Percentiles rank a stretch among this genome's conserved stretches.
These are phyloP conservation scores for Artomyces pyxidatus DNA, from an alignment of 768 basidiomycete genomes.

Conservation along the genomic window DNA sequence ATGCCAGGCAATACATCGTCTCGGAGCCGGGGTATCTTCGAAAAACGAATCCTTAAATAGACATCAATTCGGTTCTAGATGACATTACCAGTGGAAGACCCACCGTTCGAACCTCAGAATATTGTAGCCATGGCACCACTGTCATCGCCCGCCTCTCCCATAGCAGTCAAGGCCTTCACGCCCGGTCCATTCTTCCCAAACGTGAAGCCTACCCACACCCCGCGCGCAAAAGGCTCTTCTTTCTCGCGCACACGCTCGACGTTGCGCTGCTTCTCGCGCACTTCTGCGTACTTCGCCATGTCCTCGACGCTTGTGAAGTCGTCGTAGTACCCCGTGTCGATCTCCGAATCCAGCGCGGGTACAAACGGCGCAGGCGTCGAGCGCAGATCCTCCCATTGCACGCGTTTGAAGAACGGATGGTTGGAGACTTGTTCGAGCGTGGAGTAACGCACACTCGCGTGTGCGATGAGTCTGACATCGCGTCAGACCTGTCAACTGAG, in stretches of 20 bases:
- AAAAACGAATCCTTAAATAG: too few species aligned
- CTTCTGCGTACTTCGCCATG: constrained; percentile 99
- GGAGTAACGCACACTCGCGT: constrained; percentile 71
- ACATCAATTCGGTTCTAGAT: too few species aligned
- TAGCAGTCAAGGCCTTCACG: constrained; percentile 28
- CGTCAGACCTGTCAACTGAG: neutral
- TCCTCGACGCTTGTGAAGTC: constrained; percentile 84
- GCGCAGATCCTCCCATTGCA: constrained; percentile 77
- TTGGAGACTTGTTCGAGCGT: constrained; percentile 62
- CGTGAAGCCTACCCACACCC: constrained; percentile 89
- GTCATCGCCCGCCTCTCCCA: constrained; percentile 20
- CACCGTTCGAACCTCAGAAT: too few species aligned
- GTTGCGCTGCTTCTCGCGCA: constrained; percentile 92
- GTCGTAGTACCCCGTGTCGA: constrained; percentile 93
- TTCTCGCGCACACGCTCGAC: constrained; percentile 90
- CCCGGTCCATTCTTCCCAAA: constrained; percentile 84
- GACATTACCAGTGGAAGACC: too few species aligned
- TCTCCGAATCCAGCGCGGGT: constrained; percentile 87
- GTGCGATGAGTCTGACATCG: constrained; percentile 67
- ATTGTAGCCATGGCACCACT: constrained; percentile 27
- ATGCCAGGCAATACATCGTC: too few species aligned
- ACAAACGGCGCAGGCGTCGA: constrained; percentile 80
- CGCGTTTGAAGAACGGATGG: constrained; percentile 77
- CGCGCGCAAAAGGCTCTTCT: constrained; percentile 60
- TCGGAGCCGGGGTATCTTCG: too few species aligned